phyloP scores from a whole-genome alignment of 2,329 filamentous ascomycete genomes.

The Amauroascus verrucosus region DNA sequence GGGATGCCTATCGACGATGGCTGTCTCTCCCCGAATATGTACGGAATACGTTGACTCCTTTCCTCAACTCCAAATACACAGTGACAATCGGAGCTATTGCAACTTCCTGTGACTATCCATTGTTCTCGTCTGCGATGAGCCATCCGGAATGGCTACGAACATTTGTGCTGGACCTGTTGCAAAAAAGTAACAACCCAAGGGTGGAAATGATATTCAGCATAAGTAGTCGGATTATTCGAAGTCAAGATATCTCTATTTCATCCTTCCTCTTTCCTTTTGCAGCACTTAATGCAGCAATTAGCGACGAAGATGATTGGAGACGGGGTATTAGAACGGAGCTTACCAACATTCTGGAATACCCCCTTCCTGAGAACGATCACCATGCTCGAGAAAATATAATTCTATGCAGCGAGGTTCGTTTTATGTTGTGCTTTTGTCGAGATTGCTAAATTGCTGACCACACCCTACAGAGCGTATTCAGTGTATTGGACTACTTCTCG shows the following conservation, averaged over 20 bases:
- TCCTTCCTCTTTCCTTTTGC: conserved; percentile 84
- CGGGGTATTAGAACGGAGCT: conserved; percentile 62
- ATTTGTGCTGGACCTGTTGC: conserved; percentile 72
- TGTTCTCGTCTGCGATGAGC: conserved; percentile 57
- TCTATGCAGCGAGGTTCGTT: conserved; percentile 70
- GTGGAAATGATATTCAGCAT: conserved; percentile 70
- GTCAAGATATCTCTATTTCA: conserved; percentile 75
- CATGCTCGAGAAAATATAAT: conserved; percentile 64
- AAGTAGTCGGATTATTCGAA: conserved; percentile 68
- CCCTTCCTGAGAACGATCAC: conserved; percentile 44
- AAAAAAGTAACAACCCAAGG: conserved; percentile 63
- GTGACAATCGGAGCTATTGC: conserved; percentile 52
- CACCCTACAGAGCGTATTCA: conserved; percentile 62
- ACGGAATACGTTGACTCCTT: conserved; percentile 75
- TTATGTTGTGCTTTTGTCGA: neutral
- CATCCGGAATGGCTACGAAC: conserved; percentile 74
- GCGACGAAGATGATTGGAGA: conserved; percentile 55
- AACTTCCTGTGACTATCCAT: conserved; percentile 58
- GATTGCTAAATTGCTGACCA: conserved; percentile 11
- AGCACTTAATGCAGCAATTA: conserved; percentile 70
- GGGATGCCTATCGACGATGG: conserved; percentile 63
- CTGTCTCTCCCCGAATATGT: conserved; percentile 63
- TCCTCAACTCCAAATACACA: conserved; percentile 72
- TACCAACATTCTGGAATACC: conserved; percentile 59
- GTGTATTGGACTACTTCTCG: conserved; percentile 81